phyloP scores from a whole-genome alignment of 257 asterid genomes.

The Coffea eugenioides region DNA sequence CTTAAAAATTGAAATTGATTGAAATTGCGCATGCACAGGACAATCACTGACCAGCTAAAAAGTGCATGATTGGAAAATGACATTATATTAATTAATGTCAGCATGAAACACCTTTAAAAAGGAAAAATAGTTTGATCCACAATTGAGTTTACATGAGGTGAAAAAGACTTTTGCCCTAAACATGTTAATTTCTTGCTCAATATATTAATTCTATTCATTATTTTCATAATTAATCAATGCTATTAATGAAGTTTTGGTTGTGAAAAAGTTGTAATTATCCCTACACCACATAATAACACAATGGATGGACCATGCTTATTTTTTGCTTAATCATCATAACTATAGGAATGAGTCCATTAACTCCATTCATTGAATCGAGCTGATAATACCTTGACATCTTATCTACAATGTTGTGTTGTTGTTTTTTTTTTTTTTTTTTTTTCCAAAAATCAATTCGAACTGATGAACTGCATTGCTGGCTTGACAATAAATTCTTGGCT shows the following conservation, averaged over 20 bases:
- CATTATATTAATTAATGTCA: not conserved
- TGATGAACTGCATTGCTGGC: slow-evolving; percentile 7
- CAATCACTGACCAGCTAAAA: not conserved
- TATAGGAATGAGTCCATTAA: slow-evolving; percentile 3
- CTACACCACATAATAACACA: not conserved
- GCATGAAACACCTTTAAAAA: not conserved
- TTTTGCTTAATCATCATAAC: not conserved
- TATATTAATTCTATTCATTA: not conserved
- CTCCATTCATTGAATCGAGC: not conserved
- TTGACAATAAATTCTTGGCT: slow-evolving; percentile 1
- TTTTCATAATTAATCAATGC: not conserved
- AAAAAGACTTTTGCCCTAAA: not conserved
- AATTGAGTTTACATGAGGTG: not conserved
- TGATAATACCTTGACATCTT: not conserved
- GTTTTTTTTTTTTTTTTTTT: not conserved
- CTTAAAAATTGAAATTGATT: not conserved
- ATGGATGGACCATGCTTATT: not conserved
- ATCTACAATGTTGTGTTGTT: not conserved
- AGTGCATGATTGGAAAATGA: not conserved
- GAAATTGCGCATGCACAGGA: not conserved
- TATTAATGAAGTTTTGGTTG: not conserved
- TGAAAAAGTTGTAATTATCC: not conserved
- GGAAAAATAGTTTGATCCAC: not conserved
- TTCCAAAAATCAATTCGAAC: slow-evolving; percentile 5
- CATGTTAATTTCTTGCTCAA: no score